Conservation (phyloP, 140 eudicot genomes). For the Ambrosia hybrid region DNA sequence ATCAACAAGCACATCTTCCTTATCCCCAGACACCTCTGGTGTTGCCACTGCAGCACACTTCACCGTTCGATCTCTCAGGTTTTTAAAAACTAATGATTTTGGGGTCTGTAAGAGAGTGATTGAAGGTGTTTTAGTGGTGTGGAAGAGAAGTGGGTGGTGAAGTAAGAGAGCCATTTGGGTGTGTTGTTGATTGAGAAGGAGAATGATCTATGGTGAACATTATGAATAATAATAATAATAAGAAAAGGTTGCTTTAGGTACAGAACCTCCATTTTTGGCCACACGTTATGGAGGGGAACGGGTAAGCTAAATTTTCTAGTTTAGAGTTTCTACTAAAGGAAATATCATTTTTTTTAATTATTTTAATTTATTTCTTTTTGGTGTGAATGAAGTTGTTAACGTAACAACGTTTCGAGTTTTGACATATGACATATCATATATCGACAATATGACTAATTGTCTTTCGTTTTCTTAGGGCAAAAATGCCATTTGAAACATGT, state of each 20-base stretch:
- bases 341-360: too few species aligned
- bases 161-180: slow-evolving; percentile 33
- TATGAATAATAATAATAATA: background rate
- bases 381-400: too few species aligned
- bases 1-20: slow-evolving; percentile 30
- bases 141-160: slow-evolving; percentile 30
- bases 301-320: background rate
- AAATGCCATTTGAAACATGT: too few species aligned
- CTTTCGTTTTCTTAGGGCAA: too few species aligned
- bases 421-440: too few species aligned
- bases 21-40: slow-evolving; percentile 27
- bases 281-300: slow-evolving; percentile 19
- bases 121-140: slow-evolving; percentile 26
- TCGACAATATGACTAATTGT: too few species aligned
- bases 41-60: slow-evolving; percentile 28
- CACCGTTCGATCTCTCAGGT: background rate
- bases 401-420: too few species aligned
- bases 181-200: background rate
- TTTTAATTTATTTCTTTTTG: too few species aligned
- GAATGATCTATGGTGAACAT: slow-evolving; percentile 12
- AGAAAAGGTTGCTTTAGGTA: slow-evolving; percentile 23
- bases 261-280: slow-evolving; percentile 31
- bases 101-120: background rate
- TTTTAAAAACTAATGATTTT: slow-evolving; percentile 8
- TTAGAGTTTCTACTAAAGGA: too few species aligned